These are phyloP conservation scores for Glarea lozoyensis DNA, from an alignment of 495 filamentous ascomycete genomes.

Conservation along the genomic window DNA sequence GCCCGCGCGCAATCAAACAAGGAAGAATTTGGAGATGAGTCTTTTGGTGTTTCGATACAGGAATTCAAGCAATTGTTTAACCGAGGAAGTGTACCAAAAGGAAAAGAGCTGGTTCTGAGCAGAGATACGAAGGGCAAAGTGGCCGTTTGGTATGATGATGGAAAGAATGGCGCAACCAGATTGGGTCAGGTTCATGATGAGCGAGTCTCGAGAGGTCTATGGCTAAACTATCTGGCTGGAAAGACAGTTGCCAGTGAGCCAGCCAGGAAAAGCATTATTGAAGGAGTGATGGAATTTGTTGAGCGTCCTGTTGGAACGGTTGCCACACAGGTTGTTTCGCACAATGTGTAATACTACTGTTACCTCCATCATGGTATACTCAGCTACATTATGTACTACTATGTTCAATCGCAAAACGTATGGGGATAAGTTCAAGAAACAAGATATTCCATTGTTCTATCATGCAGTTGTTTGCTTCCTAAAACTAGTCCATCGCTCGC, in stretches of 20 bases:
- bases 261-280: conserved; percentile 71
- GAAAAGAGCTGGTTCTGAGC: conserved; percentile 61
- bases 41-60: conserved; percentile 57
- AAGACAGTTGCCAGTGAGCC: conserved; percentile 79
- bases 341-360: too few relatives aligned
- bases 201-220: conserved; percentile 69
- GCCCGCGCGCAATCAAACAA: conserved; percentile 46
- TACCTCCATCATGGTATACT: too few relatives aligned
- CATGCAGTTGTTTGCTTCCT: neutral
- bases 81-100: conserved; percentile 65
- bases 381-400: too few relatives aligned
- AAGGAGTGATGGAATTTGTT: conserved; percentile 81
- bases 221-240: conserved; percentile 85
- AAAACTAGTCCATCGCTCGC: neutral
- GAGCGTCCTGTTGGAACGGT: conserved; percentile 84
- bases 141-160: conserved; percentile 58
- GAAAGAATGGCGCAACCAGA: conserved; percentile 35
- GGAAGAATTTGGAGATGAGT: conserved; percentile 52
- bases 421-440: too few relatives aligned
- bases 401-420: too few relatives aligned
- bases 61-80: conserved; percentile 72
- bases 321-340: conserved; percentile 57
- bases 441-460: too few relatives aligned
- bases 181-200: conserved; percentile 69
- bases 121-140: conserved; percentile 58